phyloP scores from a whole-genome alignment of 2,329 filamentous ascomycete species.

The Mycosphaerella sp. region DNA sequence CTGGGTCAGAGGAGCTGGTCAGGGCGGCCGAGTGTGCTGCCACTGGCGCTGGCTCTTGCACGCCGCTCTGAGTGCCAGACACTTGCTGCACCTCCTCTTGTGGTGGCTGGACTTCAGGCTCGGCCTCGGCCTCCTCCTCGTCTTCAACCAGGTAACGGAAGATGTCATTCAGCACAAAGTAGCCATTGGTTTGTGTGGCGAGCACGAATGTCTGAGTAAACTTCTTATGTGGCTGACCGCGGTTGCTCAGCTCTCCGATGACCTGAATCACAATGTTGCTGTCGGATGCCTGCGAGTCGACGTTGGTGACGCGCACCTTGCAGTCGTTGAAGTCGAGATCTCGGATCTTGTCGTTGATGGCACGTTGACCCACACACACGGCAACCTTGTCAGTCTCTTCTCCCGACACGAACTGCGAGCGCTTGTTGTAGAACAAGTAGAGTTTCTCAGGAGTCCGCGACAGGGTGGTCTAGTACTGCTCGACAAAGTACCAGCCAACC shows the following conservation, averaged over 20 bases:
- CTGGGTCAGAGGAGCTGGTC: constrained; percentile 33
- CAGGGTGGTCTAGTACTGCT: constrained; percentile 97
- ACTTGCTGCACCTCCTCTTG: constrained; percentile 32
- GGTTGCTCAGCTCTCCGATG: constrained; percentile 96
- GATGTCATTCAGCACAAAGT: constrained; percentile 98
- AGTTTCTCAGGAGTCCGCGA: constrained; percentile 93
- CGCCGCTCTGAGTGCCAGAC: constrained; percentile 32
- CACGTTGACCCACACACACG: constrained; percentile 78
- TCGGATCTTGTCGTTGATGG: constrained; percentile 92
- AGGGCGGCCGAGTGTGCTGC: constrained; percentile 30
- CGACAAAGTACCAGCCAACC: constrained; percentile 98
- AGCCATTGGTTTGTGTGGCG: constrained; percentile 90
- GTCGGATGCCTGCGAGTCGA: constrained; percentile 89
- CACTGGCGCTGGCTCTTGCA: constrained; percentile 38
- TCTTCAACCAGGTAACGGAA: constrained; percentile 88
- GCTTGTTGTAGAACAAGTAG: constrained; percentile 94
- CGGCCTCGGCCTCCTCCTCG: constrained; percentile 54
- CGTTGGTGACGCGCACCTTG: constrained; percentile 97
- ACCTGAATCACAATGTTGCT: constrained; percentile 96
- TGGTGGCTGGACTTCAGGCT: constrained; percentile 34
- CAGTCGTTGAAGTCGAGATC: constrained; percentile 90
- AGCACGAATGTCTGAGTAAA: constrained; percentile 98
- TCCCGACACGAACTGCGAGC: constrained; percentile 89
- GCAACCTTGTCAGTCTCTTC: constrained; percentile 81
- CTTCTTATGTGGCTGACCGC: constrained; percentile 82